Conservation (phyloP, 345 rosid species). For the Heritiera littoralis region DNA sequence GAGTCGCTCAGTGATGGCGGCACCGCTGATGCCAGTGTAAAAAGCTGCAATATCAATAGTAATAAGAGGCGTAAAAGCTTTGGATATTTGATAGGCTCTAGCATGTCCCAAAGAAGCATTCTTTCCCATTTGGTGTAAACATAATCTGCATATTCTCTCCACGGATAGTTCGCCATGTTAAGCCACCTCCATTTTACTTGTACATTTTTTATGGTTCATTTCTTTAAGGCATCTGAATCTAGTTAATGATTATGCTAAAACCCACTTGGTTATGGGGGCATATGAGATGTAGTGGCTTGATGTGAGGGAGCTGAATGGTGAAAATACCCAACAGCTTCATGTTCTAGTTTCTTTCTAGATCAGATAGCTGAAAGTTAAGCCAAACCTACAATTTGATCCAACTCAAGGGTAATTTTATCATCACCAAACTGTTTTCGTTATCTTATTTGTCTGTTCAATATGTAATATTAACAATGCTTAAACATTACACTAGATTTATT, state of each 20-base stretch:
- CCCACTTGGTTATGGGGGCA: background rate
- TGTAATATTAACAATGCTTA: no score
- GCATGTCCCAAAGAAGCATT: constrained; percentile 81
- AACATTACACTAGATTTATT: no score
- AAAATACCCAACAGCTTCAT: background rate
- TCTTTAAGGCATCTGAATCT: background rate
- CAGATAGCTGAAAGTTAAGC: no score
- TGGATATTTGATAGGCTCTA: constrained; percentile 82
- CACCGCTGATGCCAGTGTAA: constrained; percentile 85
- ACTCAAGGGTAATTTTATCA: no score
- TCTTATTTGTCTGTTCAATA: no score
- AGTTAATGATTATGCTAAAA: background rate
- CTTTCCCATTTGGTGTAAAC: constrained; percentile 72
- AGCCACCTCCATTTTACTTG: no score
- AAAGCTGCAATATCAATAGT: constrained; percentile 73
- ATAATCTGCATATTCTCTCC: constrained; percentile 87
- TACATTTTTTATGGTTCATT: no score
- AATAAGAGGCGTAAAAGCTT: constrained; percentile 71
- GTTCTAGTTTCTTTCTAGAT: no score
- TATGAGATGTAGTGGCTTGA: background rate
- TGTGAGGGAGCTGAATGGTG: background rate
- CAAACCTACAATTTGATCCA: no score
- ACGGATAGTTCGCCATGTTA: constrained; percentile 61
- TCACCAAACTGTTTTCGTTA: no score
- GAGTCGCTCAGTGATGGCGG: constrained; percentile 86